Evolutionary conservation across 129 eudicot genomes (phyloP).

Genomic region (Centaurea solstitialis): DNA sequence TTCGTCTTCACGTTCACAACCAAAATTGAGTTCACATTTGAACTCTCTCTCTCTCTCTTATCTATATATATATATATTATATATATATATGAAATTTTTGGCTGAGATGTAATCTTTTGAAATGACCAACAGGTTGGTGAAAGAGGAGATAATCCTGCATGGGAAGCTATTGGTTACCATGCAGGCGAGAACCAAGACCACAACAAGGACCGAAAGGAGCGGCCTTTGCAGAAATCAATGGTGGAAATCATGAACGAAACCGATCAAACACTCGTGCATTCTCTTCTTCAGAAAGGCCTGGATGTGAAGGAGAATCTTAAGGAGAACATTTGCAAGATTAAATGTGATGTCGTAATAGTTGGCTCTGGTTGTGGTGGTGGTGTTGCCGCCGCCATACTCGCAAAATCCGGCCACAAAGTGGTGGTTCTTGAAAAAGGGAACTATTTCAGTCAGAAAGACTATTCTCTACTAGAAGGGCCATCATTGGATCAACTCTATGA

Average conservation of each 20-base stretch:
- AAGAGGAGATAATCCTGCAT: slow-evolving; percentile 55
- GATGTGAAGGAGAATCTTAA: slow-evolving; percentile 44
- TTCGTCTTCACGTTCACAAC: too few species aligned
- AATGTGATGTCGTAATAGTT: slow-evolving; percentile 82
- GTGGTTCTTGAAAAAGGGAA: slow-evolving; percentile 88
- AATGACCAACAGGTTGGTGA: slow-evolving; percentile 49
- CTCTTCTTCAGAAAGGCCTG: slow-evolving; percentile 61
- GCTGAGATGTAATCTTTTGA: not conserved
- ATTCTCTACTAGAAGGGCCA: slow-evolving; percentile 80
- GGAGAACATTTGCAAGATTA: slow-evolving; percentile 41
- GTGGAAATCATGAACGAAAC: slow-evolving; percentile 67
- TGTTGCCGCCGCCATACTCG: slow-evolving; percentile 81
- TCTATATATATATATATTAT: too few species aligned
- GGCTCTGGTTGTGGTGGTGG: slow-evolving; percentile 97
- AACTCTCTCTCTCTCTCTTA: too few species aligned
- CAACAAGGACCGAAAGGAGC: slow-evolving; percentile 13
- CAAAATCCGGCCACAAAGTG: slow-evolving; percentile 75
- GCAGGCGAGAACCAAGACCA: slow-evolving; percentile 25
- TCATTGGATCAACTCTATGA: slow-evolving; percentile 65
- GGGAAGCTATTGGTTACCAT: slow-evolving; percentile 72
- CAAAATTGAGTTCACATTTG: too few species aligned
- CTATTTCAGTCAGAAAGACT: slow-evolving; percentile 57
- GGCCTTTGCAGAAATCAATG: slow-evolving; percentile 70
- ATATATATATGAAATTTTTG: not conserved
- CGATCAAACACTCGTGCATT: slow-evolving; percentile 37